Evolutionary conservation across 495 filamentous ascomycete species (phyloP).

Genomic region (Penicillium coffeae): DNA sequence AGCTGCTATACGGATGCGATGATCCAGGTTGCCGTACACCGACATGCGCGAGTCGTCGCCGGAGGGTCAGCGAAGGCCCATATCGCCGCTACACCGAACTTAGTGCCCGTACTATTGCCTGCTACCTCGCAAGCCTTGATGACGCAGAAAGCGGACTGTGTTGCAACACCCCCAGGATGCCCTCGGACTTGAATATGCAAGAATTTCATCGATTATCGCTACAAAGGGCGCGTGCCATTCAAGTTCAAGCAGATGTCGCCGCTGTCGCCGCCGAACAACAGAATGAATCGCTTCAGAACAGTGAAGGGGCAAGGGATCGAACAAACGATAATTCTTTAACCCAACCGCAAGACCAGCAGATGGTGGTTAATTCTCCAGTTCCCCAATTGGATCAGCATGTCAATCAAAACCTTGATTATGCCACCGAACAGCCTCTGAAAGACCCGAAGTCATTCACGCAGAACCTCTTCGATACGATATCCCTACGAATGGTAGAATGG

Average conservation of each 20-base stretch:
- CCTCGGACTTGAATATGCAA: conserved; percentile 26
- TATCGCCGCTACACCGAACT: conserved; percentile 67
- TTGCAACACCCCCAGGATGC: conserved; percentile 44
- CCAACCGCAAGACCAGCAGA: too few relatives aligned
- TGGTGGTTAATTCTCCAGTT: too few relatives aligned
- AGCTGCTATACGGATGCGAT: conserved; percentile 80
- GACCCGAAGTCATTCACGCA: conserved; percentile 84
- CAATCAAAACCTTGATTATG: conserved; percentile 18
- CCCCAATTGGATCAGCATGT: too few relatives aligned
- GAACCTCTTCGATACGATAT: conserved; percentile 72
- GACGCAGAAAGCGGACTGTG: conserved; percentile 74
- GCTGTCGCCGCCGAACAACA: background rate
- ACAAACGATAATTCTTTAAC: too few relatives aligned
- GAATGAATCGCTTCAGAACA: background rate
- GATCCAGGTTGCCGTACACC: conserved; percentile 65
- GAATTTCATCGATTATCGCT: conserved; percentile 28
- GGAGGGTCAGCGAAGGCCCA: conserved; percentile 60
- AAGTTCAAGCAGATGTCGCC: conserved; percentile 15
- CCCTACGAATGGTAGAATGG: conserved; percentile 79
- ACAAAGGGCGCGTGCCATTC: conserved; percentile 24
- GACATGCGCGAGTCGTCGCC: conserved; percentile 77
- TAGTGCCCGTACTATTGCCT: conserved; percentile 72
- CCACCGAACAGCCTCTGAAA: conserved; percentile 52
- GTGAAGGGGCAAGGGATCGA: background rate
- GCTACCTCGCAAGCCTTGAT: conserved; percentile 73